Evolutionary conservation across 768 basidiomycete genomes (phyloP), one percentile per base, ranked within the genome.

Genomic region (Tylopilus sp.): DNA sequence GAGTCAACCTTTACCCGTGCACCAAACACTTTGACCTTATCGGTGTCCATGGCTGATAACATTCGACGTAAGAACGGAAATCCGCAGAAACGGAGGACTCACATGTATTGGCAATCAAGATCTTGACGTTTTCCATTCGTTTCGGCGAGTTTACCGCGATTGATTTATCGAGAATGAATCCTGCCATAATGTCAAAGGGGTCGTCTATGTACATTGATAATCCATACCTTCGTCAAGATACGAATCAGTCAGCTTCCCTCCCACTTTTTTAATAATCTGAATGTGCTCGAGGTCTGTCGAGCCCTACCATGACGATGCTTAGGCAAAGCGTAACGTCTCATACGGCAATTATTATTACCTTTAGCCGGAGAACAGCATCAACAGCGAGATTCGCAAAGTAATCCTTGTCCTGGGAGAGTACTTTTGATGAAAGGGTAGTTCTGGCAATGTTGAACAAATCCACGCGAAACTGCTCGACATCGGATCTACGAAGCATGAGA

Each of bases 211-310:
- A 37, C 11, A 13, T 21, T 12, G 33, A 48, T 17, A 19, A 24
- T 59, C 74, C 16, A 3, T 58, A 86, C 92, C 96, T 76, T 98
- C 97, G 65, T 97, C 95, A 30, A 99, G 83, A 76, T 98, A 99
- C 7, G 93, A 96, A 64, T 98, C 96, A 1, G 93, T 96, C 63
- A 99, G 79, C 76, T 98, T 99, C 46, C 96, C 96, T 52, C 96
- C 96, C n/a, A 91, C 92, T 74, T 98, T 98, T 81, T 99, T 99
- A 77, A 98, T 99, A 70, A 98, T 87, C 72, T 99, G 96, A 59
- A 99, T 98, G 70, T 98, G 94, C 60, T 99, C 96, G 30, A 99
- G 78, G 73, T 98, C 89, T 46, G 91, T 94, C 33, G 94, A 97
- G 33, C 97, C 97, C 89, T 93, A 63, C 8, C 45, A 16, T 9